Evolutionary conservation across 2,329 filamentous ascomycete genomes (phyloP).

Genomic region (Achaetomium macrosporum): DNA sequence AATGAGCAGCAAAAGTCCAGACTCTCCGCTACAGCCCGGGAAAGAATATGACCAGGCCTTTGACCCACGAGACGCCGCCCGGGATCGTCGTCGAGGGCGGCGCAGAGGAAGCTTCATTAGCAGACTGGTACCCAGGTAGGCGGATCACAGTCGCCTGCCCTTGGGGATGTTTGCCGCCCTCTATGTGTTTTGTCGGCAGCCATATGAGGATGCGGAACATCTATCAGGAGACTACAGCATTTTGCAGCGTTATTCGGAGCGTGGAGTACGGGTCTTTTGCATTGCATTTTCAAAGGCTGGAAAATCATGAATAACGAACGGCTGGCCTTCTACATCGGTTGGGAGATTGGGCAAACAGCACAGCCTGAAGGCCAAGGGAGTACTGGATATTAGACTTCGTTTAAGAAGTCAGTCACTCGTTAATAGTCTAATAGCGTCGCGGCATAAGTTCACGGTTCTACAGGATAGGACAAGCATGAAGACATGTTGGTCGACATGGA

Average conservation of each 20-base stretch:
- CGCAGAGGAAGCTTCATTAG: conserved; percentile 11
- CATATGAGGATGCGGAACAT: too few relatives aligned
- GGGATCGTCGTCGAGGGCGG: conserved; percentile 1
- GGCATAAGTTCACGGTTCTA: background rate
- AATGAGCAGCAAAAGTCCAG: conserved; percentile 10
- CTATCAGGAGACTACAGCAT: too few relatives aligned
- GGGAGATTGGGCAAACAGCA: background rate
- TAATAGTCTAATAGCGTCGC: conserved; percentile 1
- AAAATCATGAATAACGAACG: too few relatives aligned
- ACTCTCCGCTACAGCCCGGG: conserved; percentile 6
- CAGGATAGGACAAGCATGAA: conserved; percentile 1
- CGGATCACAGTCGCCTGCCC: background rate
- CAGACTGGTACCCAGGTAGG: conserved; percentile 14
- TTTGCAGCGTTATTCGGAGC: too few relatives aligned
- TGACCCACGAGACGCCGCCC: conserved; percentile 4
- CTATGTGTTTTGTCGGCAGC: too few relatives aligned
- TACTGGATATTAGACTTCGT: background rate
- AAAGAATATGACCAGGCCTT: background rate
- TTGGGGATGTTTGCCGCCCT: too few relatives aligned
- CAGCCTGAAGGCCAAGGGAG: too few relatives aligned
- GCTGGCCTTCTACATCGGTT: background rate
- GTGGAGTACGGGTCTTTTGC: too few relatives aligned
- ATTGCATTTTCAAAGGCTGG: too few relatives aligned
- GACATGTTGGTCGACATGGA: background rate
- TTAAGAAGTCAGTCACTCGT: conserved; percentile 2